Evolutionary conservation across 805 yeast genomes (phyloP), one percentile per base, ranked within the genome.

Genomic region (Wickerhamiella domercqiae): DNA sequence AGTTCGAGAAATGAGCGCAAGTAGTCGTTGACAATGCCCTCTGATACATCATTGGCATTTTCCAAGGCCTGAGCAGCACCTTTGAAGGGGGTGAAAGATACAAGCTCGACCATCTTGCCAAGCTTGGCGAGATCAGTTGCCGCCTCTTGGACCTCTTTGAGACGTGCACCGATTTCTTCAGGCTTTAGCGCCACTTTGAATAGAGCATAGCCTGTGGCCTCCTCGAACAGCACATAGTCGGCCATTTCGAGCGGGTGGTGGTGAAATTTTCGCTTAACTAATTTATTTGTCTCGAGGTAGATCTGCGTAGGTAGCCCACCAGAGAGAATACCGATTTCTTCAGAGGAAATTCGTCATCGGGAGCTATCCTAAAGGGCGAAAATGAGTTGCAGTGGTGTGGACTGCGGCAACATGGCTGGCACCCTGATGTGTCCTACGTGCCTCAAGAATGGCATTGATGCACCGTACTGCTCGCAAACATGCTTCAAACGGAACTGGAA

Each of bases 51-150:
- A 58, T 90, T 90, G 50, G 97, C 96, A 58, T 90, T 90, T 63
- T 87, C 97, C 55, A 90, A 73, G 43, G 98, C 98, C 63, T 90
- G 97, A 37, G 98, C 97, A 44, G 98, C 98, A 54, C 96, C 96
- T 64, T 90, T 86, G 72, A 90, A 90, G 36, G 98, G 98, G 43
- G 95, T 94, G 64, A 90, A 90, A 13, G 94, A 80, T 20, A 82
- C 93, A 40, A 90, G 71, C 62, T 86, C 94, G 50, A 90, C 76
- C 68, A 87, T 68, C 66, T 90, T 90, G 53, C 94, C 80, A 59
- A 90, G 86, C 57, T 75, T 70, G 45, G 76, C 77, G 48, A 90
- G 71, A 54, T 90, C 97, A 50, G 70, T 75, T 43, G 83, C 70
- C 42, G 94, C 86, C 50, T 75, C 75, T 66, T 90, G 97, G 32